Evolutionary conservation across 139 green algal species (phyloP), one percentile per base, ranked within the genome.

Genomic region (Penium margaritaceum): DNA sequence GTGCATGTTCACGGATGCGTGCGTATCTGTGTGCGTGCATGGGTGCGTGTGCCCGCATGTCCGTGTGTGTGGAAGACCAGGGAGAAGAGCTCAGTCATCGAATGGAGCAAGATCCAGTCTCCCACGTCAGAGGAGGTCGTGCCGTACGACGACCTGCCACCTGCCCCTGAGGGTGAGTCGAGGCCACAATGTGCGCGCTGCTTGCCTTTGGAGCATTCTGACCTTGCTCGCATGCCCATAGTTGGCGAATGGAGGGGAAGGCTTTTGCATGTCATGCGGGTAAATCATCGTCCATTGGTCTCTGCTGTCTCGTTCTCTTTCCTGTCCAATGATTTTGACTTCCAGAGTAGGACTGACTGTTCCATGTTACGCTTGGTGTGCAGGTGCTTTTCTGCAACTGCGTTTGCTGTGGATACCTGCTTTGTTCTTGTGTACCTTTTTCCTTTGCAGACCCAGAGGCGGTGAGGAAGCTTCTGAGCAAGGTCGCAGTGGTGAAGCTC

Each of bases 101-200:
- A 53, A n/a, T 76, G 68, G 68, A 51, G 69, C n/a, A 76, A 76
- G 57, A 76, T 76, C 32, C 27, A 76, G 68, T 34, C 68, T 19
- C 68, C 68, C 29, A 76, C 68, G 9, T n/a, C 54, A 14, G 24
- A 76, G 57, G 32, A 67, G 15, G 47, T 76, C 29, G 51, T 66
- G 14, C 68, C 68, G n/a, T 76, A 76, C 38, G 68, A 41, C 21
- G 37, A 58, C 29, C 51, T 76, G 19, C 29, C 29, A 2, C 47
- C 47, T 21, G 68, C 69, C 3, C 24, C 68, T 51, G 7, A 27
- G 37, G 43, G 51, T 55, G 54, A 63, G 17, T n/a, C n/a, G n/a
- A n/a, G n/a, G n/a, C n/a, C n/a, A n/a, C n/a, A n/a, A n/a, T n/a
- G n/a, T n/a, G n/a, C n/a, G n/a, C n/a, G n/a, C n/a, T n/a, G n/a